Conservation (phyloP, 257 asterid genomes). For the Salvia miltiorrhiza region DNA sequence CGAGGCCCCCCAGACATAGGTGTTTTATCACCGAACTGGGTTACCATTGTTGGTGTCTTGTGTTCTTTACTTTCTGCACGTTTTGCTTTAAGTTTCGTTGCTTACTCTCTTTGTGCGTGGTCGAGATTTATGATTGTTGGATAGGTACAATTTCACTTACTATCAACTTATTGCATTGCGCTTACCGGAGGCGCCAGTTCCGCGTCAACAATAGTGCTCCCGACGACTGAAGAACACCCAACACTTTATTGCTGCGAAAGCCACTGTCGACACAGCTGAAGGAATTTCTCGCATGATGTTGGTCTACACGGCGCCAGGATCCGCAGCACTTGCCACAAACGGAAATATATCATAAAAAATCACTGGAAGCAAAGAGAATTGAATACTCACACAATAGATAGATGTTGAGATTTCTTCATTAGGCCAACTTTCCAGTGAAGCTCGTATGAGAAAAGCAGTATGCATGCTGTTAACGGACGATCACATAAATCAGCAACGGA, state of each 20-base stretch:
- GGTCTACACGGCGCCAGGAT: slow-evolving; percentile 88
- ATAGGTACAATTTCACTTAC: no score
- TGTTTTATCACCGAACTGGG: no score
- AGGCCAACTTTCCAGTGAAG: slow-evolving; percentile 63
- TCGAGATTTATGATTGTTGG: no score
- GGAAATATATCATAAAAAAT: slow-evolving; percentile 14
- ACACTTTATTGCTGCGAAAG: slow-evolving; percentile 40
- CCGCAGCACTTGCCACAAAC: slow-evolving; percentile 50
- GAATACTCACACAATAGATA: slow-evolving; percentile 65
- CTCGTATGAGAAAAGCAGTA: slow-evolving; percentile 81
- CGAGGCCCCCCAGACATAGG: no score
- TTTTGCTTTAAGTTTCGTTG: no score
- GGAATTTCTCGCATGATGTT: slow-evolving; percentile 90
- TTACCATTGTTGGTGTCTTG: no score
- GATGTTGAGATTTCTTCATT: slow-evolving; percentile 43
- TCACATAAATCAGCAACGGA: slow-evolving; percentile 21
- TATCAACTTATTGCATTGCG: no score
- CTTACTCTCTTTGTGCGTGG: no score
- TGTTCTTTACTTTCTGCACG: no score
- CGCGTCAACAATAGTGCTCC: slow-evolving; percentile 63
- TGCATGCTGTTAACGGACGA: slow-evolving; percentile 51
- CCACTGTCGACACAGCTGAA: slow-evolving; percentile 36
- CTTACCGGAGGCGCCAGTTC: slow-evolving; percentile 85
- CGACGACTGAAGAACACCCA: slow-evolving; percentile 75
- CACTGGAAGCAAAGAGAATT: background rate